These are phyloP conservation scores for Piromyces finnis DNA, from an alignment of 192 early-diverging fungal species.

Conservation along the genomic window DNA sequence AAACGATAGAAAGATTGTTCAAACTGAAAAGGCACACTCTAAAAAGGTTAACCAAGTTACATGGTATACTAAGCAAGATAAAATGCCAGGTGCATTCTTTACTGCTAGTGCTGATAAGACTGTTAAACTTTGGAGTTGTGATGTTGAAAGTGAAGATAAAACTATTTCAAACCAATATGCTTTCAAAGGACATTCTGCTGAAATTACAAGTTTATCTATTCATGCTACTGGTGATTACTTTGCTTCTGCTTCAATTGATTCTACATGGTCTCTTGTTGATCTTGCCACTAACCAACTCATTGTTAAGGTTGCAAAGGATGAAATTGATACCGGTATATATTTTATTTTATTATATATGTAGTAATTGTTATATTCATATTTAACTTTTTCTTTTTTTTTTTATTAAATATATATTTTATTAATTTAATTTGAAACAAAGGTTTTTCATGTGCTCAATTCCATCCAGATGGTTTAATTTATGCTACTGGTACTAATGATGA, in stretches of 20 bases:
- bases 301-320: conserved; percentile 10
- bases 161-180: conserved; percentile 16
- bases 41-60: conserved; percentile 43
- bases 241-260: conserved; percentile 51
- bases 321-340: neutral
- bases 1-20: conserved; percentile 37
- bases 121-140: conserved; percentile 51
- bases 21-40: conserved; percentile 60
- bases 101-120: conserved; percentile 64
- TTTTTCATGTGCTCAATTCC: conserved; percentile 52
- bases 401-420: too few relatives aligned
- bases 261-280: conserved; percentile 66
- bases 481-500: conserved; percentile 57
- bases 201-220: conserved; percentile 53
- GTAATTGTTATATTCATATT: neutral
- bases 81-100: conserved; percentile 28
- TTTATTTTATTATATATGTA: neutral
- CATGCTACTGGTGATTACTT: conserved; percentile 72
- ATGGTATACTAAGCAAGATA: conserved; percentile 42
- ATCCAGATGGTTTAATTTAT: conserved; percentile 82
- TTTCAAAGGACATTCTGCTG: conserved; percentile 45
- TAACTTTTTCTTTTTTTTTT: neutral
- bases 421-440: neutral
- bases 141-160: conserved; percentile 8
- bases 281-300: conserved; percentile 38